A percentile compares a stretch with the other conserved stretches of the same genome.
phyloP scores from a whole-genome alignment of 108 stramenopile genomes.

The Skeletonema grethae region DNA sequence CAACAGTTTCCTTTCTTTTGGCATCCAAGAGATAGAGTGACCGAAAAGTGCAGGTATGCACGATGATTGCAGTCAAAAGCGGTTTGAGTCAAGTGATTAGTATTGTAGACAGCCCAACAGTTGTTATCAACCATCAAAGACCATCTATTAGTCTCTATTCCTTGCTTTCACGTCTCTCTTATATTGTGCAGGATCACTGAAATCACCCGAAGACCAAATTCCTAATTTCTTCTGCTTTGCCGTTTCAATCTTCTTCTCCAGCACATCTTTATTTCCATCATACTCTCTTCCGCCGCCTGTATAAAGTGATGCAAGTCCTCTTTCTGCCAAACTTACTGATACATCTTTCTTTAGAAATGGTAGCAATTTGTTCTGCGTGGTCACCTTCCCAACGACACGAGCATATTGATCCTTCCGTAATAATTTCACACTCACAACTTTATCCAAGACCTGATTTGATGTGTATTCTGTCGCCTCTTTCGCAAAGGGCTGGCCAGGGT shows the following conservation, averaged over 20 bases:
- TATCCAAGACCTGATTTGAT: constrained; percentile 26
- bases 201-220: constrained; percentile 36
- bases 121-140: neutral
- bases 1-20: neutral
- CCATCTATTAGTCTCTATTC: neutral
- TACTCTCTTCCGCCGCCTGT: constrained; percentile 71
- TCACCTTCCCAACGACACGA: constrained; percentile 52
- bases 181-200: constrained; percentile 50
- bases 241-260: constrained; percentile 35
- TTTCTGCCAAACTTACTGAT: constrained; percentile 39
- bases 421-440: constrained; percentile 57
- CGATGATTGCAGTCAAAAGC: neutral
- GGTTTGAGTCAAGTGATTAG: neutral
- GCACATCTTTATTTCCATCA: constrained; percentile 39
- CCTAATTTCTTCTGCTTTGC: constrained; percentile 38
- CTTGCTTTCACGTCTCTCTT: constrained; percentile 37
- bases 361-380: constrained; percentile 13
- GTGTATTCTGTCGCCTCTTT: constrained; percentile 60
- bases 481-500: constrained; percentile 52
- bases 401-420: constrained; percentile 63
- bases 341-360: constrained; percentile 46
- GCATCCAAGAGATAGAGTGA: neutral
- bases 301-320: constrained; percentile 64
- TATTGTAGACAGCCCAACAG: neutral
- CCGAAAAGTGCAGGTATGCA: neutral